phyloP scores from a whole-genome alignment of 1,284 basidiomycete genomes.

The Termitomyces sp. region DNA sequence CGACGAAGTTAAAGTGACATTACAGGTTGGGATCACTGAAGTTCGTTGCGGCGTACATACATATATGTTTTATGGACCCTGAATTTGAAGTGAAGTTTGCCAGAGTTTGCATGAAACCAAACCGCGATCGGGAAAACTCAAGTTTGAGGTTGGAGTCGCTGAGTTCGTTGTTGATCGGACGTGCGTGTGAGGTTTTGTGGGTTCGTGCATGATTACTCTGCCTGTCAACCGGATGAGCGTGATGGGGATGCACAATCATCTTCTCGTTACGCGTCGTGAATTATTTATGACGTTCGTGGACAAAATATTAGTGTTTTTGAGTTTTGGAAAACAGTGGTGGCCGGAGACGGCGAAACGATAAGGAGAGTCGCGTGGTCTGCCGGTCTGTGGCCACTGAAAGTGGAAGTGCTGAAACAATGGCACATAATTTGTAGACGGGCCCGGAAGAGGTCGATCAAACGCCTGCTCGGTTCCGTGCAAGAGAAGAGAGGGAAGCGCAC shows the following conservation, averaged over 20 bases:
- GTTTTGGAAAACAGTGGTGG: neutral
- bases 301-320: neutral
- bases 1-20: neutral
- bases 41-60: neutral
- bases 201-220: neutral
- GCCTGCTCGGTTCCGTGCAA: conserved; percentile 11
- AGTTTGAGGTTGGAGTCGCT: conserved; percentile 3
- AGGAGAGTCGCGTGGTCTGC: neutral
- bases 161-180: neutral
- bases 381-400: too few relatives aligned
- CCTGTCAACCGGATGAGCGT: neutral
- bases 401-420: neutral
- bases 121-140: neutral
- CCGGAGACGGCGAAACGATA: neutral
- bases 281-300: neutral
- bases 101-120: neutral
- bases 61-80: neutral
- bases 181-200: neutral
- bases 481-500: conserved; percentile 1
- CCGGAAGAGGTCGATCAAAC: neutral
- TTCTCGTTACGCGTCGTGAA: neutral
- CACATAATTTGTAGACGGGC: neutral
- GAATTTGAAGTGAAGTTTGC: neutral
- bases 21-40: neutral
- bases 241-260: neutral